Evolutionary conservation across 2,329 filamentous ascomycete genomes (phyloP).

Genomic region (Alternaria triticina): DNA sequence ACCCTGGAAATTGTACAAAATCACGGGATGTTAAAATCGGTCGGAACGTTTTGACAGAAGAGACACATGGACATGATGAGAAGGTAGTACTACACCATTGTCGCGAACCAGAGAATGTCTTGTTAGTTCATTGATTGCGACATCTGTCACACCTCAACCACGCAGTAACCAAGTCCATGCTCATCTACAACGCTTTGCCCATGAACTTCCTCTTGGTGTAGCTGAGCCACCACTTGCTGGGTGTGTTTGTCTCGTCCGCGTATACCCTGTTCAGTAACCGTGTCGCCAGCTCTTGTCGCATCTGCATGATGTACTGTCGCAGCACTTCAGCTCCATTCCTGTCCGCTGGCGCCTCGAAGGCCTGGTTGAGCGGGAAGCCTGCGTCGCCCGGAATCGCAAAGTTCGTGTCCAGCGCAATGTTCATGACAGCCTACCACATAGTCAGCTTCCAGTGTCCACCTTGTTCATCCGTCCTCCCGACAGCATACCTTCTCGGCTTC

Average conservation of each 20-base stretch:
- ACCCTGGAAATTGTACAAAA: not conserved
- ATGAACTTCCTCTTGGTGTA: conserved; percentile 99
- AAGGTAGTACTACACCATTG: not conserved
- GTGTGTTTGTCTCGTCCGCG: conserved; percentile 70
- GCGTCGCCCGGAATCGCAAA: conserved; percentile 96
- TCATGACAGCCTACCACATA: conserved; percentile 73
- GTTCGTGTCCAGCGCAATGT: conserved; percentile 87
- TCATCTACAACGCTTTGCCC: conserved; percentile 71
- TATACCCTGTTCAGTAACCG: conserved; percentile 88
- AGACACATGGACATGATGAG: not conserved
- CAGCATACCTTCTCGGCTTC: conserved; percentile 67
- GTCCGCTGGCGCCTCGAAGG: conserved; percentile 87
- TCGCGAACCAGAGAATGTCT: not conserved
- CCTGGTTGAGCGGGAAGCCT: conserved; percentile 92
- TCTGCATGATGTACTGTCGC: conserved; percentile 87
- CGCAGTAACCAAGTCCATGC: not conserved
- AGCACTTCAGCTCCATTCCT: conserved; percentile 88
- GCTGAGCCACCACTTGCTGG: conserved; percentile 91
- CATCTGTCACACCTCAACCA: not conserved
- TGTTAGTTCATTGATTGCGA: not conserved
- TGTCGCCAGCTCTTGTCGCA: conserved; percentile 86
- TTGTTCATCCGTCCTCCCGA: conserved; percentile 41
- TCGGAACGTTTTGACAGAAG: not conserved
- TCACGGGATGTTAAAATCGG: not conserved
- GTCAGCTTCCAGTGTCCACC: not conserved